These are phyloP conservation scores for Monosporozyma siamensis DNA, from an alignment of 805 yeast genomes.

Conservation along the genomic window DNA sequence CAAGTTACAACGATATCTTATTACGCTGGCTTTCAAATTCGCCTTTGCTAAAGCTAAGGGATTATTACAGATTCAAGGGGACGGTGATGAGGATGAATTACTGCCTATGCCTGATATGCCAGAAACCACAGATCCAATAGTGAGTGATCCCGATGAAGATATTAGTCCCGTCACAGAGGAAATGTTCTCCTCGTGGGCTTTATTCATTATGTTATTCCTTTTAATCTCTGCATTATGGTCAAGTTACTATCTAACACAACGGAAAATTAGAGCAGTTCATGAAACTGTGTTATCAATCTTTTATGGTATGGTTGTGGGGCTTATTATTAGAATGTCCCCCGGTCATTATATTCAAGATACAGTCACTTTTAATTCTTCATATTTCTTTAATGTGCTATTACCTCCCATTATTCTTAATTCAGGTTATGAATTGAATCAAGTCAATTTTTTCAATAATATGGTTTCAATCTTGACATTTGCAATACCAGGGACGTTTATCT, in stretches of 20 bases:
- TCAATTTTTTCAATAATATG: conserved; percentile 85
- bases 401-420: conserved; percentile 96
- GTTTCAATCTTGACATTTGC: conserved; percentile 90
- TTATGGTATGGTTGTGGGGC: conserved; percentile 93
- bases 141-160: conserved; percentile 50
- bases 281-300: conserved; percentile 94
- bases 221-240: conserved; percentile 91
- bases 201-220: conserved; percentile 73
- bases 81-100: conserved; percentile 32
- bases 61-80: conserved; percentile 8
- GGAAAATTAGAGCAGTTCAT: conserved; percentile 89
- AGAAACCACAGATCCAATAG: conserved; percentile 27
- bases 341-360: conserved; percentile 97
- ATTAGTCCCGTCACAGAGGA: conserved; percentile 88
- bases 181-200: conserved; percentile 95
- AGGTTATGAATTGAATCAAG: conserved; percentile 94
- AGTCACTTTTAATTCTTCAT: conserved; percentile 87
- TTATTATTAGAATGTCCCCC: conserved; percentile 81
- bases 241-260: conserved; percentile 82
- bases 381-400: conserved; percentile 83
- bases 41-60: conserved; percentile 2
- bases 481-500: conserved; percentile 91
- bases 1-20: conserved; percentile 2
- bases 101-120: conserved; percentile 29
- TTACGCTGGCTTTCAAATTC: conserved; percentile 4